phyloP scores from a whole-genome alignment of 208 protist genomes.

The Leishmania arabica region DNA sequence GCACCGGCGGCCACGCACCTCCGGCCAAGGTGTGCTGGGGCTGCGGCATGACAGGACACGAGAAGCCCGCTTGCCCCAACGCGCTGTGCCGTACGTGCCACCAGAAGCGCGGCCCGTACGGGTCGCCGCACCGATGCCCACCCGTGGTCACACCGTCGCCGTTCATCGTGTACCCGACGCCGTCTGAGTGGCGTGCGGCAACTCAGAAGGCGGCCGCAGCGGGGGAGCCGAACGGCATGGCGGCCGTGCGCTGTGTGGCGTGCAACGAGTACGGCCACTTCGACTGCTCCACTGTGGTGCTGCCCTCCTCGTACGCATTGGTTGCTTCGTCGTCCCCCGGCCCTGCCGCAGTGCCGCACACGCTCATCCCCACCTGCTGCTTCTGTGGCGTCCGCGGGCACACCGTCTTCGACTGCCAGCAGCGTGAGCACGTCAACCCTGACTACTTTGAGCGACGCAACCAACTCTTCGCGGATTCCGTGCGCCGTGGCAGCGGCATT shows the following conservation, averaged over 20 bases:
- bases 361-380: slow-evolving; percentile 41
- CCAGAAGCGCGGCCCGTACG: slow-evolving; percentile 38
- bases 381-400: slow-evolving; percentile 71
- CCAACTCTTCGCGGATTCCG: slow-evolving; percentile 13
- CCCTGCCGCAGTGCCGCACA: slow-evolving; percentile 17
- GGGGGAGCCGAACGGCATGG: slow-evolving; percentile 38
- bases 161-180: slow-evolving; percentile 43
- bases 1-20: slow-evolving; percentile 10
- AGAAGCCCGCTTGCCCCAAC: slow-evolving; percentile 85
- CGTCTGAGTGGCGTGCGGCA: slow-evolving; percentile 17
- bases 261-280: slow-evolving; percentile 68
- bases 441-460: slow-evolving; percentile 58
- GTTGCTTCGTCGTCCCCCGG: slow-evolving; percentile 3
- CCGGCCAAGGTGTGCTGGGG: slow-evolving; percentile 81
- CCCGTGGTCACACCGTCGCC: slow-evolving; percentile 40
- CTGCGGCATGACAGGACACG: slow-evolving; percentile 77
- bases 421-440: slow-evolving; percentile 38
- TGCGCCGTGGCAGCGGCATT: neutral
- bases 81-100: slow-evolving; percentile 73
- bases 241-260: slow-evolving; percentile 57
- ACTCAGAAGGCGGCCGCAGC: slow-evolving; percentile 13
- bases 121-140: slow-evolving; percentile 37
- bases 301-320: neutral
- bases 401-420: slow-evolving; percentile 62
- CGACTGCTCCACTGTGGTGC: slow-evolving; percentile 47